phyloP scores from a whole-genome alignment of 2,329 filamentous ascomycete genomes.

The Fusarium duplospermum region DNA sequence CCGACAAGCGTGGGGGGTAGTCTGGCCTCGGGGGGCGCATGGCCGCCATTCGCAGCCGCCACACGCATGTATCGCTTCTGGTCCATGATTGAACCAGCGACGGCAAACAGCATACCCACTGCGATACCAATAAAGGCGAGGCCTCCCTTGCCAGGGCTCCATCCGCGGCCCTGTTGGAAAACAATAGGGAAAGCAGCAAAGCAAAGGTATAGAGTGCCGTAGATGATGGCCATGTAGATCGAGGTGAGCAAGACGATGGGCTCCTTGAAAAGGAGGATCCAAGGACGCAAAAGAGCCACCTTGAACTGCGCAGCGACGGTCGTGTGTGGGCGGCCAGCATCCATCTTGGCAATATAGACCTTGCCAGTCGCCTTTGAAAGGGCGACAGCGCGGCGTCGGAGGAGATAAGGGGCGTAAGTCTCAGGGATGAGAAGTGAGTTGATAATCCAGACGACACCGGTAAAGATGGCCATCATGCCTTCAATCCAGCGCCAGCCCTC shows the following conservation, averaged over 20 bases:
- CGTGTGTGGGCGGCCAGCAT: constrained; percentile 56
- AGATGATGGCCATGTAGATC: constrained; percentile 72
- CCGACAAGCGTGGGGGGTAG: constrained; percentile 71
- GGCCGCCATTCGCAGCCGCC: constrained; percentile 61
- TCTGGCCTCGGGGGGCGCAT: constrained; percentile 72
- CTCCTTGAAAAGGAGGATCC: constrained; percentile 73
- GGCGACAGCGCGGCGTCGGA: constrained; percentile 62
- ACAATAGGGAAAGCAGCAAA: constrained; percentile 71
- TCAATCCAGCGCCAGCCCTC: constrained; percentile 74
- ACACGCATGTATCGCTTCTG: constrained; percentile 64
- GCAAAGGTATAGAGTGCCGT: constrained; percentile 66
- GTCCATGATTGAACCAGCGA: constrained; percentile 63
- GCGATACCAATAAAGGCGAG: constrained; percentile 73
- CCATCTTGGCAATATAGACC: constrained; percentile 63
- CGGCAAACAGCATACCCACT: constrained; percentile 70
- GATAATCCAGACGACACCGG: constrained; percentile 67
- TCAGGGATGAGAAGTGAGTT: constrained; percentile 65
- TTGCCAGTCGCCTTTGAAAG: constrained; percentile 65
- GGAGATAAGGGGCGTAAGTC: constrained; percentile 69
- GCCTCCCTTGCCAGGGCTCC: constrained; percentile 68
- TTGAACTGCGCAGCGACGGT: constrained; percentile 63
- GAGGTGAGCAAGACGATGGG: constrained; percentile 74
- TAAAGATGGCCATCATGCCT: constrained; percentile 71
- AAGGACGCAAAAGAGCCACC: constrained; percentile 70
- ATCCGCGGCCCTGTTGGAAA: constrained; percentile 68